Evolutionary conservation across 257 asterid species (phyloP).

Genomic region (Craterostigma plantagineum): DNA sequence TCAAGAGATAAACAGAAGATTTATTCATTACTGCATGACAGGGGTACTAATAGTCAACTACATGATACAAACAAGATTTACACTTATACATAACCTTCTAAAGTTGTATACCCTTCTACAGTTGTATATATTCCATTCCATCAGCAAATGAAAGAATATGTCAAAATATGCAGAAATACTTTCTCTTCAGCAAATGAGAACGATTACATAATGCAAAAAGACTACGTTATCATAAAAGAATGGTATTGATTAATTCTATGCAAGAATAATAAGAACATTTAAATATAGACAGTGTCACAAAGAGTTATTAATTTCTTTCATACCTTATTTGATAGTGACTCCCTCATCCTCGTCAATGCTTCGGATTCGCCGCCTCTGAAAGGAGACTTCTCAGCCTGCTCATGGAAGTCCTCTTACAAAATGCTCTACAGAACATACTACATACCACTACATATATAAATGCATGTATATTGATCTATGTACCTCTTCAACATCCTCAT

Average conservation of each 20-base stretch:
- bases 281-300: neutral
- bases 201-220: no score
- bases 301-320: neutral
- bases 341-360: conserved; percentile 66
- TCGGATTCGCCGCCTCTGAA: conserved; percentile 94
- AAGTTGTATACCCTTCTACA: no score
- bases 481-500: conserved; percentile 50
- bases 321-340: conserved; percentile 62
- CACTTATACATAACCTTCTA: no score
- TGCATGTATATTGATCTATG: conserved; percentile 3
- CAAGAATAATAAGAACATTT: no score
- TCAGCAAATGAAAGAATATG: neutral
- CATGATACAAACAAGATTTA: no score
- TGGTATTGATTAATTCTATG: no score
- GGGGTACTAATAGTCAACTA: no score
- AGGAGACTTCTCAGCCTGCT: conserved; percentile 56
- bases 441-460: neutral
- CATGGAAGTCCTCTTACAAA: conserved; percentile 7
- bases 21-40: no score
- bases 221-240: no score
- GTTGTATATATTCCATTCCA: no score
- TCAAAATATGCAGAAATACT: neutral
- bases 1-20: neutral
- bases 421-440: neutral
- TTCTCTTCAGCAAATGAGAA: neutral